Evolutionary conservation across 495 filamentous ascomycete genomes (phyloP).

Genomic region (Penicillium canescens): DNA sequence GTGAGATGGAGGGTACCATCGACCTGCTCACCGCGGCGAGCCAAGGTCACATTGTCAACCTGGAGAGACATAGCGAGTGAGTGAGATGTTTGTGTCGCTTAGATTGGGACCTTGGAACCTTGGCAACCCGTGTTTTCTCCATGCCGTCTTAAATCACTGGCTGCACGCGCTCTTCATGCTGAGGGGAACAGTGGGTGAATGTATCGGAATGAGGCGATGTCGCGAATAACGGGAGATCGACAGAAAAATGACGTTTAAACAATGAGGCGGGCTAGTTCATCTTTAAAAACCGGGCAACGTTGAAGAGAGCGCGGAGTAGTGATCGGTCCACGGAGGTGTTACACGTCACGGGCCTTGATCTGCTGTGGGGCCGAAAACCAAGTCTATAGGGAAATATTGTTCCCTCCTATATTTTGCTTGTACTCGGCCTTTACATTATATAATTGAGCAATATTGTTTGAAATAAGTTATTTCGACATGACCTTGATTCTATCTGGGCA

Average conservation of each 20-base stretch:
- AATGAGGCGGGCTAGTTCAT: slow-evolving; percentile 4
- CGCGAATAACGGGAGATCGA: background rate
- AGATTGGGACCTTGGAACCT: slow-evolving; percentile 32
- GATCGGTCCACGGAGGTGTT: slow-evolving; percentile 5
- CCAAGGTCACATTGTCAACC: slow-evolving; percentile 66
- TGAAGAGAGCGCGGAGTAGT: slow-evolving; percentile 1
- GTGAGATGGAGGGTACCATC: slow-evolving; percentile 64
- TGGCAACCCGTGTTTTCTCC: slow-evolving; percentile 59
- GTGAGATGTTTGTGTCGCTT: slow-evolving; percentile 2
- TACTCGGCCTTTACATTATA: no score
- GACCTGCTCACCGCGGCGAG: slow-evolving; percentile 60
- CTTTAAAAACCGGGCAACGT: background rate
- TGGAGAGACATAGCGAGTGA: slow-evolving; percentile 11
- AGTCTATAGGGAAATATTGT: no score
- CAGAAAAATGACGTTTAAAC: background rate
- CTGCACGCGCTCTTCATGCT: slow-evolving; percentile 40
- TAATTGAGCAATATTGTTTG: no score
- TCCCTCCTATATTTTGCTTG: no score
- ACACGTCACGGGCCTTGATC: slow-evolving; percentile 9
- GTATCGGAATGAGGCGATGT: background rate
- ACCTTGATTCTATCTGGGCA: background rate
- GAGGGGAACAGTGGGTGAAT: slow-evolving; percentile 7
- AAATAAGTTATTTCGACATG: no score
- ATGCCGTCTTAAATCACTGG: slow-evolving; percentile 44
- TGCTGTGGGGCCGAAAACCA: background rate